Conservation (phyloP, 1,284 basidiomycete genomes). For the Polyporus tsugae region DNA sequence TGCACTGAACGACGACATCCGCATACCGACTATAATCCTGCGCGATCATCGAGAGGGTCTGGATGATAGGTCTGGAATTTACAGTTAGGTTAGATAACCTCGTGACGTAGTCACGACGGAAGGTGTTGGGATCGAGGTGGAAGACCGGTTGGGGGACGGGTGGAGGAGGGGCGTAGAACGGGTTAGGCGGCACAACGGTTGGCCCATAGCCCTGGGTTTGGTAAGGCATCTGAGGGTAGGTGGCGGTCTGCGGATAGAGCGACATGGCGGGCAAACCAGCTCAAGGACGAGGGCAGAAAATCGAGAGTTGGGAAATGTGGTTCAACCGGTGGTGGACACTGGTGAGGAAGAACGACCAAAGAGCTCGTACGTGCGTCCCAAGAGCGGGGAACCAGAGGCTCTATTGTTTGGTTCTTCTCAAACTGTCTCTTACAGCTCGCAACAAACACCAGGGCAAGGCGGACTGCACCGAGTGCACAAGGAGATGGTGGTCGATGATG, state of each 20-base stretch:
- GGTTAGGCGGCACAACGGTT: slow-evolving; percentile 50
- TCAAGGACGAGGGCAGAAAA: slow-evolving; percentile 24
- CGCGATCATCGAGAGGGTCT: slow-evolving; percentile 93
- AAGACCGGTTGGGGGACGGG: slow-evolving; percentile 47
- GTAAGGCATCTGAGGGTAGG: slow-evolving; percentile 51
- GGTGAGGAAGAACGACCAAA: slow-evolving; percentile 20
- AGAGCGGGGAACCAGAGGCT: slow-evolving; percentile 22
- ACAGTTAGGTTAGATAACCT: slow-evolving; percentile 89
- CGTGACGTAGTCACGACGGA: slow-evolving; percentile 81
- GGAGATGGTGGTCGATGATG: slow-evolving; percentile 57
- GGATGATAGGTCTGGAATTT: slow-evolving; percentile 97
- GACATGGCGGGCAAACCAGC: slow-evolving; percentile 49
- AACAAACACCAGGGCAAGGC: slow-evolving; percentile 28
- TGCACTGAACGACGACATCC: slow-evolving; percentile 85
- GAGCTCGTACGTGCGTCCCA: slow-evolving; percentile 24
- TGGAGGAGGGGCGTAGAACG: slow-evolving; percentile 47
- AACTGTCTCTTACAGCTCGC: slow-evolving; percentile 37
- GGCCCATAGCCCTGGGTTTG: slow-evolving; percentile 54
- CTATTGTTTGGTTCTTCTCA: slow-evolving; percentile 34
- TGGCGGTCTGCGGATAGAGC: slow-evolving; percentile 54
- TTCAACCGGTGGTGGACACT: slow-evolving; percentile 22
- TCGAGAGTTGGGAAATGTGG: slow-evolving; percentile 14
- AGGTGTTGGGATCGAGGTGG: slow-evolving; percentile 74
- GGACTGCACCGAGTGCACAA: slow-evolving; percentile 31
- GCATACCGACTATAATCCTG: slow-evolving; percentile 86